Base-by-base conservation (phyloP, 225 moss, liverwort and hornwort genomes). In the Marchantia polymorpha region DNA sequence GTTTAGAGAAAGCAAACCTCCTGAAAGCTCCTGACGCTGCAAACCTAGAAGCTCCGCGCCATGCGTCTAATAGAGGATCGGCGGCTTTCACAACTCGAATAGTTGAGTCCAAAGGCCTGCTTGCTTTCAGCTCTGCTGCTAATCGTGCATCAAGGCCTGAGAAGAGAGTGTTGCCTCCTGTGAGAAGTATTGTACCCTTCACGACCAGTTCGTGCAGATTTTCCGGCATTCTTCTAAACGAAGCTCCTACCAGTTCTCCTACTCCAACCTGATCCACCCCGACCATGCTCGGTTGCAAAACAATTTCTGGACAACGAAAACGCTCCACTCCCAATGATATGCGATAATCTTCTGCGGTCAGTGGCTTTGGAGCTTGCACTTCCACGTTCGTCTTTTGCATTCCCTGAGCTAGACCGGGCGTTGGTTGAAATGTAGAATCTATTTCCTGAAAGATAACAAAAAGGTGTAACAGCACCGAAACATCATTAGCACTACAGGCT, bases 251-350 rank as follows among this genome's bases (percentile, higher is more conserved):
- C 64, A 92, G 85, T 85, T 96, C 96, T 48, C 93, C 90, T 52
- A 96, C 55, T 51, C 96, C 96, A 67, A 92, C 93, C 73, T 94
- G 94, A 75, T 96, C 96, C 17, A 96, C 81, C 68, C 96, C 96
- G 52, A 88, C 88, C 94, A 96, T 91, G 11, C 88, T 74, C 26
- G 96, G 96, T 74, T 96, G 94, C 90, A 94, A 86, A 46, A 93
- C 75, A 64, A 96, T 96, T 78, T 96, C 96, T 10, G 96, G 92
- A 78, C 93, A 92, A 0, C 96, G 92, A 65, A 86, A 92, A 30
- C 94, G 88, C 80, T 94, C 96, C 10, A 84, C 85, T 3, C 88
- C 96, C 20, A 96, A 72, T 0, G 88, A 88, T n/a, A 96, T 94
- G 15, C 94, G 92, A 81, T 92, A 94, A 83, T 96, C 96, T 64